phyloP scores from a whole-genome alignment of 495 filamentous ascomycete genomes.

The Acidomyces sp. region DNA sequence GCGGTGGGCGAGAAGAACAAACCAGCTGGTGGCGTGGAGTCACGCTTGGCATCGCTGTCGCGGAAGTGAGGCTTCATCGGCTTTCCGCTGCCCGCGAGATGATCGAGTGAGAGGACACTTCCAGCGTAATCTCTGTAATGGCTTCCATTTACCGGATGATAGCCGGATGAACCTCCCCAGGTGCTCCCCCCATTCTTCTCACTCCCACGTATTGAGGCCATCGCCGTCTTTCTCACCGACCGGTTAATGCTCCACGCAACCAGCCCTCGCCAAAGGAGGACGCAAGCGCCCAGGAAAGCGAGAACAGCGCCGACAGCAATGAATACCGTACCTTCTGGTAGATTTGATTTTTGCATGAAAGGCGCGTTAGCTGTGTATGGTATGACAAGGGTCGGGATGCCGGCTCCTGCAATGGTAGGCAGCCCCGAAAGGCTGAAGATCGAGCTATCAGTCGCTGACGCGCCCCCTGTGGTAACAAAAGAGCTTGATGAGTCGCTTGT shows the following conservation, averaged over 20 bases:
- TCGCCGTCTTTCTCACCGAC: constrained; percentile 66
- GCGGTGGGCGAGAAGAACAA: constrained; percentile 96
- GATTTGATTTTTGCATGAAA: constrained; percentile 84
- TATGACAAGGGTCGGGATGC: constrained; percentile 49
- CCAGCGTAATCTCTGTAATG: constrained; percentile 26
- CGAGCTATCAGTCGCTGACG: constrained; percentile 20
- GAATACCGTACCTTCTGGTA: constrained; percentile 92
- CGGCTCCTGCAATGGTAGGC: constrained; percentile 37
- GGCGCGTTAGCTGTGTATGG: constrained; percentile 76
- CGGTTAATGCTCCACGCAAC: constrained; percentile 89
- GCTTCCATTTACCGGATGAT: constrained; percentile 16
- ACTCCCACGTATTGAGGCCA: constrained; percentile 22
- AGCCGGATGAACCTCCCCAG: constrained; percentile 6
- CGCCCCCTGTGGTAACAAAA: constrained; percentile 2
- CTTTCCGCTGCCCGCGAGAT: constrained; percentile 32
- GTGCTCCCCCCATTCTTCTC: constrained; percentile 5
- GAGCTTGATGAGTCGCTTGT: constrained; percentile 1
- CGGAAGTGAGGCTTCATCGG: constrained; percentile 30
- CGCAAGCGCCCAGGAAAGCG: constrained; percentile 61
- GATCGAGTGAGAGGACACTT: constrained; percentile 30
- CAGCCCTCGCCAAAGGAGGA: constrained; percentile 77
- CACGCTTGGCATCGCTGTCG: constrained; percentile 10
- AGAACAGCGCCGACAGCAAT: constrained; percentile 84
- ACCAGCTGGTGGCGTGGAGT: constrained; percentile 38
- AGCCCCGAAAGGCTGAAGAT: constrained; percentile 20